These are phyloP conservation scores for Wallacemonas sp. DNA, from an alignment of 208 protist genomes.

Conservation along the genomic window DNA sequence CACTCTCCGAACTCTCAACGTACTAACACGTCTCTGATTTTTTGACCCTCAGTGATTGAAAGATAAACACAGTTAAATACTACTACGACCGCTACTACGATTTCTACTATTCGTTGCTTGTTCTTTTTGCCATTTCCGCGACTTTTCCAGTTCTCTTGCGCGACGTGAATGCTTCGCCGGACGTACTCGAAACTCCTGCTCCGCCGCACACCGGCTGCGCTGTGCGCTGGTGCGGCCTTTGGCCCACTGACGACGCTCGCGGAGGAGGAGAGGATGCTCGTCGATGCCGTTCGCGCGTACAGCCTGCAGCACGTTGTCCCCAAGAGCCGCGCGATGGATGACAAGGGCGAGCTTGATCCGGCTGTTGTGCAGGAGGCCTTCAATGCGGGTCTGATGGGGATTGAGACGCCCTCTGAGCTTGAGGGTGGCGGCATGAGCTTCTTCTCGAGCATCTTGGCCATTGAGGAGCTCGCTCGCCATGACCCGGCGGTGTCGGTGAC, in stretches of 20 bases:
- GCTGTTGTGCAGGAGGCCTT: conserved; percentile 76
- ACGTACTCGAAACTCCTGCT: conserved; percentile 25
- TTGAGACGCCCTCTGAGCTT: conserved; percentile 68
- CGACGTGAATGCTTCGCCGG: not conserved
- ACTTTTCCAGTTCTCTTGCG: too few relatives aligned
- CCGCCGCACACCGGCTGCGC: conserved; percentile 29
- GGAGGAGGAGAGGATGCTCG: conserved; percentile 74
- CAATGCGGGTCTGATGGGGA: conserved; percentile 82
- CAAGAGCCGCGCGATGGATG: conserved; percentile 77
- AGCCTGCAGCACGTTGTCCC: conserved; percentile 66
- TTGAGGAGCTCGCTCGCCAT: conserved; percentile 87
- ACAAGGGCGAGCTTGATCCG: conserved; percentile 60
- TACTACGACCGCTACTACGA: too few relatives aligned
- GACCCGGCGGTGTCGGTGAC: conserved; percentile 87
- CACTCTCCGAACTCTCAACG: too few relatives aligned
- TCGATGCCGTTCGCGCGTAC: conserved; percentile 70
- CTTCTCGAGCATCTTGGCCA: conserved; percentile 79
- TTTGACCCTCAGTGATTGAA: too few relatives aligned
- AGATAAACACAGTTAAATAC: too few relatives aligned
- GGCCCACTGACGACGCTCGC: conserved; percentile 46
- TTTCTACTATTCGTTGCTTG: too few relatives aligned
- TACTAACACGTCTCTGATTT: too few relatives aligned
- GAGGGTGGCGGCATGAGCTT: conserved; percentile 76
- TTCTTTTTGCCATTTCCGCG: too few relatives aligned
- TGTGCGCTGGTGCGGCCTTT: not conserved